Conservation (phyloP, 805 yeast genomes). For the Hagleromyces aurorensis region DNA sequence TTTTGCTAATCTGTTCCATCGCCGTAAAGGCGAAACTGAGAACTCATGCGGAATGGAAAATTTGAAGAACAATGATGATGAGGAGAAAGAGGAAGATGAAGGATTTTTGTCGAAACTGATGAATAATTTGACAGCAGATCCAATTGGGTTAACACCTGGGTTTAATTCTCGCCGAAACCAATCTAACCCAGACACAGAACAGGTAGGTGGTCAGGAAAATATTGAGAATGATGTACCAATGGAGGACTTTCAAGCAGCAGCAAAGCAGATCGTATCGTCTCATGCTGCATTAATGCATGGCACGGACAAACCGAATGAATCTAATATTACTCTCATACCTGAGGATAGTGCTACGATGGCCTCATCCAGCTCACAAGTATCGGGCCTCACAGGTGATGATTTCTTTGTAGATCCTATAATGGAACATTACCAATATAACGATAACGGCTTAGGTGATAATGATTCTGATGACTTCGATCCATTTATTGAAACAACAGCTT, state of each 20-base stretch:
- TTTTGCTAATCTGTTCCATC: conserved; percentile 16
- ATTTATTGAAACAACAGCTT: conserved; percentile 18
- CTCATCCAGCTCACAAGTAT: conserved; percentile 7
- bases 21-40: conserved; percentile 7
- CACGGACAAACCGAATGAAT: no score
- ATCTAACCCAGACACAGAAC: conserved; percentile 35
- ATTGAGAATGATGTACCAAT: conserved; percentile 36
- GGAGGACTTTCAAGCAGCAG: conserved; percentile 42
- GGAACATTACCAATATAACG: conserved; percentile 32
- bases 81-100: conserved; percentile 18
- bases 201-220: conserved; percentile 20
- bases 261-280: conserved; percentile 43
- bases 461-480: conserved; percentile 33
- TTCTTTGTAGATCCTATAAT: conserved; percentile 35
- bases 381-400: conserved; percentile 16
- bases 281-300: no score
- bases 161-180: conserved; percentile 34
- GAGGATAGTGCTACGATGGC: conserved; percentile 18
- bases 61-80: conserved; percentile 11
- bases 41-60: conserved; percentile 7
- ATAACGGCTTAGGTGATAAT: conserved; percentile 18
- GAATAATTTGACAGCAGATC: conserved; percentile 22
- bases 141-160: conserved; percentile 33
- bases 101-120: conserved; percentile 27
- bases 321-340: no score